Conservation (phyloP, 371 early-diverging fungal genomes). For the Apophysomyces trapeziformis region DNA sequence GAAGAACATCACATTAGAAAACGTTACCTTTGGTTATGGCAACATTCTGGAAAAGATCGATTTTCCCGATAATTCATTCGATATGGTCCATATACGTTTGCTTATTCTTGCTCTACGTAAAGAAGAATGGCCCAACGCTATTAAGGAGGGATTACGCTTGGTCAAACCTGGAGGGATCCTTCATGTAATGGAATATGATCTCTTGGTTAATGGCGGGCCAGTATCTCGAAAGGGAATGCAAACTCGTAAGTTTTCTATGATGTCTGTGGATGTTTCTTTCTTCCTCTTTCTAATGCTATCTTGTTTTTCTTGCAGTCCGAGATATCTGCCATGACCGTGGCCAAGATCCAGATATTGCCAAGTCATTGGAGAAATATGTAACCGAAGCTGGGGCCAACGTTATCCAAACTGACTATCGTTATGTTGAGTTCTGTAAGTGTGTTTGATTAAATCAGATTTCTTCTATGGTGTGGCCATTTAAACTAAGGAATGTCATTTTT, state of each 20-base stretch:
- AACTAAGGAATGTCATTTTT: background rate
- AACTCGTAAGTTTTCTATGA: background rate
- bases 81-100: slow-evolving; percentile 53
- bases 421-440: slow-evolving; percentile 29
- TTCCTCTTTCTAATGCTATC: no score
- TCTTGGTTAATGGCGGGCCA: background rate
- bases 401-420: slow-evolving; percentile 24
- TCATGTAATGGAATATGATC: slow-evolving; percentile 41
- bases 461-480: background rate
- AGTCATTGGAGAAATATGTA: slow-evolving; percentile 15
- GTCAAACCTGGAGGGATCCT: slow-evolving; percentile 50
- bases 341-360: slow-evolving; percentile 29
- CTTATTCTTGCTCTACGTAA: slow-evolving; percentile 28
- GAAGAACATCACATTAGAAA: slow-evolving; percentile 42
- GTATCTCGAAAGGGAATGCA: background rate
- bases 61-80: slow-evolving; percentile 50
- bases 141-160: slow-evolving; percentile 38
- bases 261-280: no score
- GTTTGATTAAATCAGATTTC: background rate
- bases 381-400: slow-evolving; percentile 20
- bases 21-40: slow-evolving; percentile 24
- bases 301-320: background rate
- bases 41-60: slow-evolving; percentile 34
- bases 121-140: slow-evolving; percentile 19
- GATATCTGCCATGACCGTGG: slow-evolving; percentile 15